Evolutionary conservation across 2,329 filamentous ascomycete genomes (phyloP), one percentile per base, ranked within the genome.

Genomic region (Hortaea werneckii): DNA sequence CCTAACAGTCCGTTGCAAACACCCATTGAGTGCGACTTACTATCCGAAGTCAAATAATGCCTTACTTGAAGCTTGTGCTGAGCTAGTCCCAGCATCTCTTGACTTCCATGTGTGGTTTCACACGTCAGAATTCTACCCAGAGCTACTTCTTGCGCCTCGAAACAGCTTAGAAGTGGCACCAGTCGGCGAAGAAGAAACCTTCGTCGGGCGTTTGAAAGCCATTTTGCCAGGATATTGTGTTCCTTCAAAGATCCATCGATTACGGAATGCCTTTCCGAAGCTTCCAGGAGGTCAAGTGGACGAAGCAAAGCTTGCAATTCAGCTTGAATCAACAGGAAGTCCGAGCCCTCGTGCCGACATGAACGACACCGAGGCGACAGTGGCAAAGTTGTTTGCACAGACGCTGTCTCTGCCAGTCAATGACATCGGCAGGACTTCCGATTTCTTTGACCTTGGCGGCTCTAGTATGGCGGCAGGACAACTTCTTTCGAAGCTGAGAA

Each of bases 381-480:
- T 77, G 2, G 62, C 65, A 6, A 64, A 65, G 9, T 60, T 69
- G 1, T 76, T 77, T 45, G 68, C 71, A 6, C 57, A 67, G 2
- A 65, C 75, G 2, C 62, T 78, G 8, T 61, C 64, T 3, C 63
- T 69, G 9, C 57, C 63, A 1, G 53, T 61, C 1, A 57, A 59
- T 2, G 68, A 73, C 2, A 61, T 77, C 9, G 54, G 62, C 1
- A 49, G 55, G 0, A 57, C 66, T 1, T 68, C 70, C 0, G 72
- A 76, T 54, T 77, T 77, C 54, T 77, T 77, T 52, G 64, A 65
- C 9, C 64, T 76, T 11, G 75, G 75, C 5, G 75, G 76, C 12
- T 74, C 78, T 53, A 77, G 73, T 32, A 64, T 79, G 40, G 66
- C 66, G 13, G 76, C 76, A 29, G 76, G 76, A 2, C 67, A 67